Percentiles rank a stretch among this genome's conserved stretches.
Conservation (phyloP, 257 asterid genomes). For the Thymus quinquecostatus region DNA sequence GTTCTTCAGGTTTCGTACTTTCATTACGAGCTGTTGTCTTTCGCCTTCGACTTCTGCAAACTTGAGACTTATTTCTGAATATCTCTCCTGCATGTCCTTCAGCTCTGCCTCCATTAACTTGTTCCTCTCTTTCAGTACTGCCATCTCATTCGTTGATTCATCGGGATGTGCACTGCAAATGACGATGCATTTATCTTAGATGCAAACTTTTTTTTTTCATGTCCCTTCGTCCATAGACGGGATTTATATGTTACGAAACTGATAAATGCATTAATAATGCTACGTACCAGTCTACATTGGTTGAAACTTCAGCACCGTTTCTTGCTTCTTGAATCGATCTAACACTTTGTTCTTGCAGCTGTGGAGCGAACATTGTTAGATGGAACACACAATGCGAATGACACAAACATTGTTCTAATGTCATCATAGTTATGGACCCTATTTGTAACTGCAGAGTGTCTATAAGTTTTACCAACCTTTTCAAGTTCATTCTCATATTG, state of each 20-base stretch:
- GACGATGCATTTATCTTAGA: slow-evolving; percentile 28
- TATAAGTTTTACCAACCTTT: slow-evolving; percentile 48
- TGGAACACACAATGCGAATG: background rate
- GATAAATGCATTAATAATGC: slow-evolving; percentile 31
- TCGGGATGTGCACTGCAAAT: slow-evolving; percentile 39
- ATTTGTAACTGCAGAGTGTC: background rate
- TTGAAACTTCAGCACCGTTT: slow-evolving; percentile 26
- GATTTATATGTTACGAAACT: background rate
- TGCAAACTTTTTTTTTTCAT: background rate
- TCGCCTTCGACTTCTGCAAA: slow-evolving; percentile 99
- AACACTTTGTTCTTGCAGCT: slow-evolving; percentile 25
- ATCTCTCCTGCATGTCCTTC: slow-evolving; percentile 95
- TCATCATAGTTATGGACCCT: background rate
- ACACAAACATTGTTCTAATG: background rate
- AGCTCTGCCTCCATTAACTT: slow-evolving; percentile 70
- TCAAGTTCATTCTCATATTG: slow-evolving; percentile 39
- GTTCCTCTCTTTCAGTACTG: slow-evolving; percentile 61
- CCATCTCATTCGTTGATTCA: slow-evolving; percentile 46
- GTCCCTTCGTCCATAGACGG: background rate
- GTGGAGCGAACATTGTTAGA: slow-evolving; percentile 17
- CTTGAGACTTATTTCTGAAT: slow-evolving; percentile 94
- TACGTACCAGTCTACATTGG: slow-evolving; percentile 21
- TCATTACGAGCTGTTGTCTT: slow-evolving; percentile 94
- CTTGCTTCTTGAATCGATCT: slow-evolving; percentile 26
- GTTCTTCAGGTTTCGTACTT: slow-evolving; percentile 75